Base-by-base conservation (phyloP, 1,284 basidiomycete genomes). In the Austroboletus niveus region DNA sequence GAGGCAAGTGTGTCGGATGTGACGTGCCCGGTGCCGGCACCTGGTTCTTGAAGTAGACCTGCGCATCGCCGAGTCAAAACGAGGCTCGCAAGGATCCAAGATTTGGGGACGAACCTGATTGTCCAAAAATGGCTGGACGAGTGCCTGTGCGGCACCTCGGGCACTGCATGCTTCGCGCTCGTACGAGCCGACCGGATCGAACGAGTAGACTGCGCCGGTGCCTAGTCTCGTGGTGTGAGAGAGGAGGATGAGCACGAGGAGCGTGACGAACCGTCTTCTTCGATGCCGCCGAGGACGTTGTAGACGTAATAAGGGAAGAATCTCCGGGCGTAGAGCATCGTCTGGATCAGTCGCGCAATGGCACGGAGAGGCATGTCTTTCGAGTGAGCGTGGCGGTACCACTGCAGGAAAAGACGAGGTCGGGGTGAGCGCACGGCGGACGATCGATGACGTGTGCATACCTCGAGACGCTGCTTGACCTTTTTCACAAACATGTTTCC, bases 21-120 rank as follows among this genome's bases (percentile, higher is more conserved):
- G 81, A 72, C 42, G 79, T 79, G 43, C 85, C 85, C 49, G 75
- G 78, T 57, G 81, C 81, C 58, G 85, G 77, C 56, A 71, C 76
- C 72, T 96, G 94, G 71, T 98, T 98, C 81, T 92, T 93, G 78
- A 94, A 95, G 80, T 96, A 95, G 65, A 97, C 92, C 94, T 97
- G 64, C 56, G 46, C 14, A 30, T 29, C 27, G 30, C 2, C 12
- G 8, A 35, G 45, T 56, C 45, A 57, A 41, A 35, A 22, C 43
- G 14, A 47, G 40, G 29, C 24, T 8, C 56, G 53, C 59, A 66
- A 69, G 73, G 64, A 61, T 63, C 65, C 76, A 14, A 54, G 61
- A 75, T 76, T 71, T 58, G 69, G 76, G 73, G 46, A 57, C 80
- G 73, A 66, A 88, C 93, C 82, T 96, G 94, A 72, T 95, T 97